Percentiles rank a stretch among this genome's conserved stretches.
phyloP scores from a whole-genome alignment of 495 filamentous ascomycete genomes.

The Aspergillus avenaceus region DNA sequence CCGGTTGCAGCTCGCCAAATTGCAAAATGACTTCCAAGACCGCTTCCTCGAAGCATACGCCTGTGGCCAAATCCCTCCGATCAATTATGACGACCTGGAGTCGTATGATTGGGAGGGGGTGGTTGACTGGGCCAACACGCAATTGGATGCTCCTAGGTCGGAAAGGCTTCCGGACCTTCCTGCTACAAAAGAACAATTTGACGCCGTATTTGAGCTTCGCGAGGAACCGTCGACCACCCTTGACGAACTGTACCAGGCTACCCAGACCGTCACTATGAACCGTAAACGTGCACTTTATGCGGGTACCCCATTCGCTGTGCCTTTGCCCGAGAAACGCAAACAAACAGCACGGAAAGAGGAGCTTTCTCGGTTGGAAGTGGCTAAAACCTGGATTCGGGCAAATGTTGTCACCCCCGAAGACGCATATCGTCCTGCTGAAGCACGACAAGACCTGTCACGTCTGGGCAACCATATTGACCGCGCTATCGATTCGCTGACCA shows the following conservation, averaged over 20 bases:
- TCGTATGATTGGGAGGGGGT: conserved; percentile 74
- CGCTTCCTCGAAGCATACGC: conserved; percentile 74
- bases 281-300: conserved; percentile 34
- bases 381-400: conserved; percentile 61
- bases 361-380: conserved; percentile 30
- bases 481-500: conserved; percentile 54
- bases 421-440: conserved; percentile 39
- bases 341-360: conserved; percentile 15
- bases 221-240: conserved; percentile 30
- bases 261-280: conserved; percentile 24
- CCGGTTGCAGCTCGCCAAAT: conserved; percentile 56
- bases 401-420: conserved; percentile 50
- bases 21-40: conserved; percentile 74
- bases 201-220: conserved; percentile 45
- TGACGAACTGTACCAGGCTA: conserved; percentile 41
- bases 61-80: conserved; percentile 56
- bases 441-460: conserved; percentile 36
- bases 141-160: conserved; percentile 40
- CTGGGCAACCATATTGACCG: conserved; percentile 47
- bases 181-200: conserved; percentile 46
- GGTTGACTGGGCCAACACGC: conserved; percentile 65
- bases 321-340: conserved; percentile 16
- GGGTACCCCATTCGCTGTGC: conserved; percentile 32
- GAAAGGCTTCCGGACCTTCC: conserved; percentile 47
- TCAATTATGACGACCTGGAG: conserved; percentile 68